Conservation (phyloP, 1,139 yeast species). For the Debaryomycetaceae sp. region DNA sequence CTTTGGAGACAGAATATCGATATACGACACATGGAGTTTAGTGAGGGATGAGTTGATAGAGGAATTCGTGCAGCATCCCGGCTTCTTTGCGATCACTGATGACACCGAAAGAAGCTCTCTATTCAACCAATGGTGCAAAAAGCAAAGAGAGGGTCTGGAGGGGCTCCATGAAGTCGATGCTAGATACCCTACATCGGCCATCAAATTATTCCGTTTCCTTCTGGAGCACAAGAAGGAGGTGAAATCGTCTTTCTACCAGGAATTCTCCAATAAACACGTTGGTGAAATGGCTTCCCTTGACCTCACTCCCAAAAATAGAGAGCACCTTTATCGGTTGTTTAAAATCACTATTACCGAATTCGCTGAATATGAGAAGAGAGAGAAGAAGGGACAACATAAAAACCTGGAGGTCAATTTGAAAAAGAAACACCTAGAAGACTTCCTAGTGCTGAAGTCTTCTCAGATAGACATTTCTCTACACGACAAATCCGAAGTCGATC, state of each 20-base stretch:
- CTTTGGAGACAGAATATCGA: constrained; percentile 22
- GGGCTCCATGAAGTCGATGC: constrained; percentile 1
- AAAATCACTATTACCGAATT: constrained; percentile 25
- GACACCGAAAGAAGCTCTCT: constrained; percentile 19
- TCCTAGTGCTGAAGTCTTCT: constrained; percentile 7
- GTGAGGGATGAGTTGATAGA: constrained; percentile 35
- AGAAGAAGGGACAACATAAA: constrained; percentile 15
- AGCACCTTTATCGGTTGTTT: constrained; percentile 19
- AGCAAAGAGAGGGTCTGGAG: background rate
- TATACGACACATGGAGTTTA: constrained; percentile 37
- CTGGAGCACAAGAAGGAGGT: constrained; percentile 31
- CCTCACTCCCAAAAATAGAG: constrained; percentile 16
- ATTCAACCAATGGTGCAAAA: constrained; percentile 32
- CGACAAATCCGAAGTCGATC: background rate
- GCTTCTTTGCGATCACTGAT: constrained; percentile 24
- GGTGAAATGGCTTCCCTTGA: constrained; percentile 8
- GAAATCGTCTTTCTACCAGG: constrained; percentile 23
- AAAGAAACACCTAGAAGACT: constrained; percentile 22
- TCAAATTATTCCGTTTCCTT: constrained; percentile 21
- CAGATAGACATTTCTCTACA: background rate
- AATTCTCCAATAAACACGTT: constrained; percentile 21
- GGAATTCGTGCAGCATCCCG: constrained; percentile 27
- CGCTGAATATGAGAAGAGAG: constrained; percentile 20
- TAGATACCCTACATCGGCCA: constrained; percentile 24
- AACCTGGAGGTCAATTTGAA: constrained; percentile 24